A percentile compares a stretch with the other conserved stretches of the same genome.
phyloP scores from a whole-genome alignment of 768 basidiomycete species.

The Xerocomus potaroensis region DNA sequence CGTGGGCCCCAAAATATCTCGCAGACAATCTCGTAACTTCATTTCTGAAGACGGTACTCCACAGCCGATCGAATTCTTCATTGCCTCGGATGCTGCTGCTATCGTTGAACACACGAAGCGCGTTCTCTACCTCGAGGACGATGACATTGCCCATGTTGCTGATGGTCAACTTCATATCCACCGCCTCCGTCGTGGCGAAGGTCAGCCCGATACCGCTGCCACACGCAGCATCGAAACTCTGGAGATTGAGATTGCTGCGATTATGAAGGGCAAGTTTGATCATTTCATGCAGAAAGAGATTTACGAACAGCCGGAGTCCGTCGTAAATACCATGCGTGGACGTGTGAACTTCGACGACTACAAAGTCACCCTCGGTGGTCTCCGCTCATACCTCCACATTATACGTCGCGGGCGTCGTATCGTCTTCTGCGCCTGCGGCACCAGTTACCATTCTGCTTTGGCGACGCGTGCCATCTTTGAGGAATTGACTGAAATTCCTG shows the following conservation, averaged over 20 bases:
- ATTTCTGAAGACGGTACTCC: conserved; percentile 98
- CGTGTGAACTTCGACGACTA: conserved; percentile 97
- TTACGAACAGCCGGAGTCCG: conserved; percentile 97
- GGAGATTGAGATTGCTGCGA: conserved; percentile 98
- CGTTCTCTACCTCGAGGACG: conserved; percentile 97
- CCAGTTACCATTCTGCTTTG: conserved; percentile 94
- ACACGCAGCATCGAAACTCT: conserved; percentile 97
- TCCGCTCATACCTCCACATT: conserved; percentile 92
- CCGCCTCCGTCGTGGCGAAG: conserved; percentile 87
- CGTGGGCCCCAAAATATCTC: conserved; percentile 72
- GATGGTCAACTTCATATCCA: conserved; percentile 99
- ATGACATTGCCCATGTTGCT: conserved; percentile 96
- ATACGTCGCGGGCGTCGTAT: conserved; percentile 93
- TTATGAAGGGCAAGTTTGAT: conserved; percentile 99
- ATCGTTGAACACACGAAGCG: conserved; percentile 99
- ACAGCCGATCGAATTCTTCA: conserved; percentile 99
- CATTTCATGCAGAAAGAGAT: conserved; percentile 99
- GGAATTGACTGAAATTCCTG: conserved; percentile 97
- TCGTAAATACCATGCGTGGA: conserved; percentile 99
- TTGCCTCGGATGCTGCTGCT: conserved; percentile 95
- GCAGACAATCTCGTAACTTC: conserved; percentile 96
- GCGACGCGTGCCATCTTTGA: conserved; percentile 98
- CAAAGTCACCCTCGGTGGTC: conserved; percentile 89
- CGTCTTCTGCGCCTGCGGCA: conserved; percentile 98
- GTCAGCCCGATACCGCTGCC: conserved; percentile 48